A percentile compares a stretch with the other conserved stretches of the same genome.
Conservation (phyloP, 116 monocot species). For the Trichopus zeylanicus region DNA sequence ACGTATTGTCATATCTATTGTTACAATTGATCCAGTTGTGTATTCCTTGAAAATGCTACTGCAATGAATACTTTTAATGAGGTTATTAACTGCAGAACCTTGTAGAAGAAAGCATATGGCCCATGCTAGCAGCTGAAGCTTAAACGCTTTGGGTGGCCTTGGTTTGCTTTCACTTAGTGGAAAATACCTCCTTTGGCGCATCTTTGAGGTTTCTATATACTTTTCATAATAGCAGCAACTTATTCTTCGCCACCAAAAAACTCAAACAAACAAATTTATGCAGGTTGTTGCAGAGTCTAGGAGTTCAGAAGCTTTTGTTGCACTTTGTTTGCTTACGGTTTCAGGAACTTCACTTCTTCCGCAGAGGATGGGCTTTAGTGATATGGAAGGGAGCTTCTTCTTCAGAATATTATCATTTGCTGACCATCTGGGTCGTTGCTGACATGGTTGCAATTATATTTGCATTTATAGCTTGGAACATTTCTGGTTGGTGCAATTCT, state of each 20-base stretch:
- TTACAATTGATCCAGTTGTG: not conserved
- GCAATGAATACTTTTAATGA: not conserved
- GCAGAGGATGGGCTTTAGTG: constrained; percentile 90
- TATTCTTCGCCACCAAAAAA: not conserved
- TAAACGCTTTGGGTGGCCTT: constrained; percentile 95
- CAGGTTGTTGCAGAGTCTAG: constrained; percentile 95
- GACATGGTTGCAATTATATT: not conserved
- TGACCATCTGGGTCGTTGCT: not conserved
- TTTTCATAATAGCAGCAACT: not conserved
- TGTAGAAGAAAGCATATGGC: constrained; percentile 76
- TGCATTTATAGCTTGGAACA: constrained; percentile 65
- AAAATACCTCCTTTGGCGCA: constrained; percentile 82
- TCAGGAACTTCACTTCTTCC: constrained; percentile 93
- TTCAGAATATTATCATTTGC: constrained; percentile 4
- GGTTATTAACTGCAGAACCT: constrained; percentile 49
- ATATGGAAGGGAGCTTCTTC: constrained; percentile 52
- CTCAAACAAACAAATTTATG: constrained; percentile 7
- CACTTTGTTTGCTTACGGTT: constrained; percentile 93
- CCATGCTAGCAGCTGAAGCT: constrained; percentile 72
- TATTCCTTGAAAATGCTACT: not conserved
- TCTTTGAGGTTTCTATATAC: constrained; percentile 67
- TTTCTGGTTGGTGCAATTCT: constrained; percentile 96
- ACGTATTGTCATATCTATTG: not conserved
- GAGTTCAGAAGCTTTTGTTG: constrained; percentile 99
- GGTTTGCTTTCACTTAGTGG: constrained; percentile 95